Conservation (phyloP, 169 alveolate species). For the Plasmodium malariae region DNA sequence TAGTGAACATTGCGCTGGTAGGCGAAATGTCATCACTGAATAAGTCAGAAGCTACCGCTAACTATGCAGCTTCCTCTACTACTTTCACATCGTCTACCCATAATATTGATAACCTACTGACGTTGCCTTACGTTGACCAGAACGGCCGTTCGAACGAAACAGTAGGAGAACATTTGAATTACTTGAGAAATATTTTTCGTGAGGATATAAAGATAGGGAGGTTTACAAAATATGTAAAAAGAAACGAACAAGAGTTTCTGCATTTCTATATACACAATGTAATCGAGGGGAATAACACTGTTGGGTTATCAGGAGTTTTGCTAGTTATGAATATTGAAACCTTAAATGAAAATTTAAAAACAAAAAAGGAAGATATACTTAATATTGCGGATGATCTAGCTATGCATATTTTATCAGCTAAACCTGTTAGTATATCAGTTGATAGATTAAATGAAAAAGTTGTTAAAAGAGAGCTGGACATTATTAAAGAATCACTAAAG, state of each 20-base stretch:
- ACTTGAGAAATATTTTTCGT: slow-evolving; percentile 60
- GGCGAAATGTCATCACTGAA: neutral
- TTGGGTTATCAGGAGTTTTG: slow-evolving; percentile 60
- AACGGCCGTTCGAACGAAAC: neutral
- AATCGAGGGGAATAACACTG: slow-evolving; percentile 21
- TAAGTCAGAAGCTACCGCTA: neutral
- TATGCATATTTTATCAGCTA: slow-evolving; percentile 65
- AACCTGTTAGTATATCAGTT: slow-evolving; percentile 45
- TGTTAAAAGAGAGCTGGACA: slow-evolving; percentile 36
- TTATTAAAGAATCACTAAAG: slow-evolving; percentile 39
- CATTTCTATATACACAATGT: slow-evolving; percentile 58
- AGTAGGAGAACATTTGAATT: slow-evolving; percentile 44
- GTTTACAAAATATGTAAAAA: slow-evolving; percentile 14
- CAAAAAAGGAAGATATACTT: slow-evolving; percentile 17
- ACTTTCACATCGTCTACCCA: too few species aligned
- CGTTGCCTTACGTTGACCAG: slow-evolving; percentile 17
- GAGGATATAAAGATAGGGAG: slow-evolving; percentile 65
- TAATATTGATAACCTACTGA: neutral
- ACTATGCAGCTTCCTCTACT: neutral
- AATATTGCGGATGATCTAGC: slow-evolving; percentile 55
- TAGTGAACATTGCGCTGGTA: neutral
- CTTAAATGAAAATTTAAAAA: slow-evolving; percentile 31
- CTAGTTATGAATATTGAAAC: slow-evolving; percentile 34
- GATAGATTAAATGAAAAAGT: slow-evolving; percentile 24
- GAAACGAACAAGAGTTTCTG: slow-evolving; percentile 47